These are phyloP conservation scores for Ustilago trichophora DNA, from an alignment of 1,284 basidiomycete species.

Conservation along the genomic window DNA sequence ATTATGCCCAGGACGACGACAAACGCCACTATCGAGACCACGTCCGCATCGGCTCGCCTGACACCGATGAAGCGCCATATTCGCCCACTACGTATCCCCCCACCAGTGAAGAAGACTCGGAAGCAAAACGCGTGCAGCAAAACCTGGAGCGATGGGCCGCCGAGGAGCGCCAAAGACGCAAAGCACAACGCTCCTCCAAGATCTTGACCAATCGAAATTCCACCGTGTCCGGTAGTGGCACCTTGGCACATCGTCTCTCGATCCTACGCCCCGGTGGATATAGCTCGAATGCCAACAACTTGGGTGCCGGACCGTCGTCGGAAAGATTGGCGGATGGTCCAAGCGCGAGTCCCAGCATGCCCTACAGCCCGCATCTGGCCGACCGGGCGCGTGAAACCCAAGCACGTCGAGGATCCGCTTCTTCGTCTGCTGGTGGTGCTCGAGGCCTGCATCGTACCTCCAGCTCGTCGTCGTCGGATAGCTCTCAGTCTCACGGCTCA, in stretches of 20 bases:
- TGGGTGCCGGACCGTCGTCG: constrained; percentile 42
- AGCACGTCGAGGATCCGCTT: constrained; percentile 8
- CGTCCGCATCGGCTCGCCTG: constrained; percentile 13
- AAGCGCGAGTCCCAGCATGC: constrained; percentile 10
- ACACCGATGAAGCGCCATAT: constrained; percentile 17
- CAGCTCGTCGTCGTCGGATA: constrained; percentile 29
- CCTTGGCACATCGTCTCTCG: constrained; percentile 28
- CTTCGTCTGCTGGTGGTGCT: constrained; percentile 10
- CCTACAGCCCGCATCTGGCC: constrained; percentile 1
- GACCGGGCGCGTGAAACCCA: constrained; percentile 1
- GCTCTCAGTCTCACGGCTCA: constrained; percentile 24
- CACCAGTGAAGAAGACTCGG: constrained; percentile 48
- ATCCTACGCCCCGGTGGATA: constrained; percentile 17
- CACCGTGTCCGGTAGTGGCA: constrained; percentile 2
- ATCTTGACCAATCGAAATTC: constrained; percentile 19
- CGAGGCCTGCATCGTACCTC: constrained; percentile 18
- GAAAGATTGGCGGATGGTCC: constrained; percentile 36
- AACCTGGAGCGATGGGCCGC: constrained; percentile 57
- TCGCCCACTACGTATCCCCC: constrained; percentile 43
- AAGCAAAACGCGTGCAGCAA: constrained; percentile 50
- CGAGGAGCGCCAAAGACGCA: constrained; percentile 50
- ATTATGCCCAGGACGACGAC: constrained; percentile 6
- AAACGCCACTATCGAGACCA: background rate
- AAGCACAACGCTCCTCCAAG: constrained; percentile 51
- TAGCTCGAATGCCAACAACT: constrained; percentile 9